Evolutionary conservation across 108 stramenopile species (phyloP), one percentile per base, ranked within the genome.

Genomic region (Pseudonitzschia multistriata): DNA sequence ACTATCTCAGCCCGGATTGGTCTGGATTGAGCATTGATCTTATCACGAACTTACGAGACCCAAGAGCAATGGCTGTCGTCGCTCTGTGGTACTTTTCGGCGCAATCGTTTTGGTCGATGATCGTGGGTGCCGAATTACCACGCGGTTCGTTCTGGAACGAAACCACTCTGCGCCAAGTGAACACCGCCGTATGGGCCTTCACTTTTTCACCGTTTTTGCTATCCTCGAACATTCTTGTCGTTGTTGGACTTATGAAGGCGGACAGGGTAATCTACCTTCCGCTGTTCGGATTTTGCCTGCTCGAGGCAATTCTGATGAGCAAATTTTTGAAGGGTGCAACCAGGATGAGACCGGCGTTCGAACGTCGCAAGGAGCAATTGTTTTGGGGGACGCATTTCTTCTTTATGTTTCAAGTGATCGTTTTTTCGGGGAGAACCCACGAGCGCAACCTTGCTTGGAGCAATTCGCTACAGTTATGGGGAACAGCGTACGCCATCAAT

Each of bases 231-330:
- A 66, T 84, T 27, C 45, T 84, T 27, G 83, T 84, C 22, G 83
- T 84, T 6, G 77, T 80, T 28, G 83, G 83, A 45, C 65, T 84
- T 42, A 84, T 84, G 83, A 84, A 84, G 53, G 83, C 79, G 7
- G 83, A 84, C 75, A 77, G 83, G 30, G 83, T 84, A 48, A 79
- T 84, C 27, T 84, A 84, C 48, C 68, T 80, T 15, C 83, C 83
- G 21, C 63, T 81, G 7, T 78, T 81, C 68, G 83, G 83, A 30
- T 78, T 84, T 39, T 81, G 80, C 31, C 3, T 84, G 36, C 17
- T 84, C 40, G 83, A 84, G 49, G 73, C 79, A 30, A 27, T 70
- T 0, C 45, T 81, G 29, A 29, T 84, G 37, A 48, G 68, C 19
- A 50, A 66, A 19, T 53, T 72, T 42, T 69, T 49, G 21, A 28